Evolutionary conservation across 2,329 filamentous ascomycete genomes (phyloP), one percentile per base, ranked within the genome.

Genomic region (Colletotrichum australisinense): DNA sequence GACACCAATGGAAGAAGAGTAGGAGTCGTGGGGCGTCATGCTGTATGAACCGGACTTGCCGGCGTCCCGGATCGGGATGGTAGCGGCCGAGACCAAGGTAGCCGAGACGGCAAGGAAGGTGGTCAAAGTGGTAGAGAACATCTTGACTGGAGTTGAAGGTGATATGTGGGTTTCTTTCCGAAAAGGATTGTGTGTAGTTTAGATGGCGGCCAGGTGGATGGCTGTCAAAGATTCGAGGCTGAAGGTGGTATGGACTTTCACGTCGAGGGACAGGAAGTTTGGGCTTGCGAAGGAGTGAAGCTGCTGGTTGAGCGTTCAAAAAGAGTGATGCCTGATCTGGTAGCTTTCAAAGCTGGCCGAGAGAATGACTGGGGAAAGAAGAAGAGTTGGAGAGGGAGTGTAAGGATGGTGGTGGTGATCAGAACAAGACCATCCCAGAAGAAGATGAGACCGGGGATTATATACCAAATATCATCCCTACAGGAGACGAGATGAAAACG

Each of bases 1-100:
- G 4, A 90, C 89, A 59, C 89, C 89, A 73, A 90, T 80, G 4
- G 88, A 89, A 19, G 87, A 89, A 2, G 87, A 88, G 83, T 86
- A 91, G 76, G 83, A 81, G 74, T 87, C 87, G 78, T 91, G 89
- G 38, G 89, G 89, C 5, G 89, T 91, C 72, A 86, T 81, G 75
- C 78, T 79, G 74, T 78, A 80, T 69, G 78, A 77, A 74, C 79
- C 79, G 56, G 77, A 75, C 69, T 69, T 77, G 77, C 59, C 65
- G 26, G 46, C 52, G 30, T 60, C 32, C 14, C 58, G 58, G 73
- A 57, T 79, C 76, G 69, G 78, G 75, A 73, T 77, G 72, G 70
- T 78, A 52, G 69, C 78, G 76, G 70, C 76, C 75, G 69, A 80
- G 80, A 63, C 76, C 63, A 78, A 26, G 69, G 74, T 72, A 70